A percentile compares a stretch with the other conserved stretches of the same genome.
Conservation (phyloP, 768 basidiomycete genomes). For the Crassisporium funariophilum region DNA sequence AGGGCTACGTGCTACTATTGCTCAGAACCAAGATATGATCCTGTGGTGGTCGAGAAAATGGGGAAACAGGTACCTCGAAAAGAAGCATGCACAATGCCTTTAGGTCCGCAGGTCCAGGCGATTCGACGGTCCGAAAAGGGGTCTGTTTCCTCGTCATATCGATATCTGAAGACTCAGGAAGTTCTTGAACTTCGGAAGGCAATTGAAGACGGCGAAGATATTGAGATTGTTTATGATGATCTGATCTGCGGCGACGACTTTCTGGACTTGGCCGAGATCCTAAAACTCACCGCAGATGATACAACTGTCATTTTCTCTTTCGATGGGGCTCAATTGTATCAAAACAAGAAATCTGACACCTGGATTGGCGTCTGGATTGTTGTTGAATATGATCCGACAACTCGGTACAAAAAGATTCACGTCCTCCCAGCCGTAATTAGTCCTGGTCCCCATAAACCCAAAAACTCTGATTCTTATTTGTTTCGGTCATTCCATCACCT, state of each 20-base stretch:
- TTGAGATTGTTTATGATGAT: conserved; percentile 3
- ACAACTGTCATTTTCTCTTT: conserved; percentile 2
- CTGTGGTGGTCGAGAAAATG: background rate
- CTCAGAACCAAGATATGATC: conserved; percentile 12
- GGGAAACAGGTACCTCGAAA: conserved; percentile 7
- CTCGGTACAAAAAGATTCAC: conserved; percentile 1
- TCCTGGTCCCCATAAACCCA: conserved; percentile 8
- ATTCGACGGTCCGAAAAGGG: background rate
- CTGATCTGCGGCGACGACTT: conserved; percentile 4
- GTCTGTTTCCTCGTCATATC: background rate
- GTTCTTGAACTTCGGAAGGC: background rate
- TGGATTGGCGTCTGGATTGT: background rate
- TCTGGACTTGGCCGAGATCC: conserved; percentile 2
- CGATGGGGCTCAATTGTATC: conserved; percentile 17
- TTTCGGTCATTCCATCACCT: conserved; percentile 2
- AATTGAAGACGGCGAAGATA: background rate
- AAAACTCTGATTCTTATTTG: conserved; percentile 2
- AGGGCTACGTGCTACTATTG: conserved; percentile 17
- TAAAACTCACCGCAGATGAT: conserved; percentile 1
- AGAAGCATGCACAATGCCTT: conserved; percentile 2
- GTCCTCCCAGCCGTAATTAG: conserved; percentile 3
- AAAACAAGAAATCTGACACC: conserved; percentile 7
- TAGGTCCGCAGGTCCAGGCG: conserved; percentile 8
- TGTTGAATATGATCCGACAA: conserved; percentile 3
- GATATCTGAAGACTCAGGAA: background rate